Percentiles rank a stretch among this genome's conserved stretches.
Evolutionary conservation across 306 rosid genomes (phyloP).

Genomic region (Canavalia ensiformis): DNA sequence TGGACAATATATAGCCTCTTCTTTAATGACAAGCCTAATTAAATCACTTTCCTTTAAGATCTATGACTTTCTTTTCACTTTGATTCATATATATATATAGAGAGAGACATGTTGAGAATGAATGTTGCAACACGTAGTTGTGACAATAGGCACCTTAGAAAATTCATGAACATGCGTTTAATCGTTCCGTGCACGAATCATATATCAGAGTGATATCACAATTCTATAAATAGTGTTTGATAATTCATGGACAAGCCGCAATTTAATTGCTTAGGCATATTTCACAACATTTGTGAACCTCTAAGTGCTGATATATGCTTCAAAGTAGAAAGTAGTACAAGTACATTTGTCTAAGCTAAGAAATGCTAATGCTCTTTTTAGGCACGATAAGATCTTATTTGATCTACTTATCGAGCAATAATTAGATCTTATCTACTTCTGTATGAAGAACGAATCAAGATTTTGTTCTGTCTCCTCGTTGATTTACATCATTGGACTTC

Average conservation of each 20-base stretch:
- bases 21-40: constrained; percentile 8
- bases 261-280: background rate
- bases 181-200: constrained; percentile 46
- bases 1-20: constrained; percentile 25
- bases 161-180: constrained; percentile 1
- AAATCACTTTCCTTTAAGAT: background rate
- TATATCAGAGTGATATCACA: background rate
- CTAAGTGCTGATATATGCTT: background rate
- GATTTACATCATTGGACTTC: constrained; percentile 30
- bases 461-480: constrained; percentile 3
- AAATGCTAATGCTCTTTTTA: background rate
- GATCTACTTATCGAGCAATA: background rate
- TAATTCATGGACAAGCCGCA: constrained; percentile 17
- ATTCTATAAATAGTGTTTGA: background rate
- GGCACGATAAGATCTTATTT: background rate
- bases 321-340: constrained; percentile 2
- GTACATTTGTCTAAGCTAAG: background rate
- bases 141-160: constrained; percentile 15
- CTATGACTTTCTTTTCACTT: background rate
- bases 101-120: background rate
- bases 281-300: background rate
- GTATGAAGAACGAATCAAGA: background rate
- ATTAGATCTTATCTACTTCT: background rate
- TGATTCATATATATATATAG: background rate
- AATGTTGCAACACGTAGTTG: constrained; percentile 34